These are phyloP conservation scores for Pleurotus citrinopileatus DNA, from an alignment of 768 basidiomycete species.

Conservation along the genomic window DNA sequence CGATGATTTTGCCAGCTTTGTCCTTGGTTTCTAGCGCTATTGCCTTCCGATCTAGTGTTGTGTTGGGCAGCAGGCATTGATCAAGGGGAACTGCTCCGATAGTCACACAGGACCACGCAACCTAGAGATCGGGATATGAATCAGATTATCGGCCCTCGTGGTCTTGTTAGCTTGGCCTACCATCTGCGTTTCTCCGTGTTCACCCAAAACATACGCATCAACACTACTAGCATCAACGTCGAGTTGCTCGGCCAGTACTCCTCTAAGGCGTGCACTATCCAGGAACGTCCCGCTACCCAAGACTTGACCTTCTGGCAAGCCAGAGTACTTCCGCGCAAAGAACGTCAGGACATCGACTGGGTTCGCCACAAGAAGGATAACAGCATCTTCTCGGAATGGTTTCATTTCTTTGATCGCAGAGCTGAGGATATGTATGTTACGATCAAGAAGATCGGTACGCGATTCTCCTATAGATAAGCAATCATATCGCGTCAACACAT, in stretches of 20 bases:
- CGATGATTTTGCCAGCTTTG: slow-evolving; percentile 14
- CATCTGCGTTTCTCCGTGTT: slow-evolving; percentile 16
- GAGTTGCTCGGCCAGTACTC: slow-evolving; percentile 13
- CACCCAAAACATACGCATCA: slow-evolving; percentile 14
- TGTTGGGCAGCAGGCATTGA: slow-evolving; percentile 10
- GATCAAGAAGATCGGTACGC: slow-evolving; percentile 13
- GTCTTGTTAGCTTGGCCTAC: slow-evolving; percentile 1
- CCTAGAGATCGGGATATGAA: not conserved
- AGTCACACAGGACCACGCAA: slow-evolving; percentile 15
- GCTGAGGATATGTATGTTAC: slow-evolving; percentile 12
- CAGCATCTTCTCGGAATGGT: slow-evolving; percentile 13
- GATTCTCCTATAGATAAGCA: slow-evolving; percentile 10
- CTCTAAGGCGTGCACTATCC: slow-evolving; percentile 12
- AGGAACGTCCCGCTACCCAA: slow-evolving; percentile 15
- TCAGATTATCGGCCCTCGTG: not conserved
- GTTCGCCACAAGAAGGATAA: slow-evolving; percentile 14
- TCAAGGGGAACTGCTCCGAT: slow-evolving; percentile 11
- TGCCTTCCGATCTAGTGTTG: slow-evolving; percentile 2
- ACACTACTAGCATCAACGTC: slow-evolving; percentile 9
- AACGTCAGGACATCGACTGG: slow-evolving; percentile 15
- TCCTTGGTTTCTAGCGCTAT: slow-evolving; percentile 6
- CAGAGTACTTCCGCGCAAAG: slow-evolving; percentile 12
- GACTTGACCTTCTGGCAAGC: slow-evolving; percentile 12
- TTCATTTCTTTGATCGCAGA: slow-evolving; percentile 12
- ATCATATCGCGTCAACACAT: too few relatives aligned